Evolutionary conservation across 2,329 filamentous ascomycete species (phyloP).

Genomic region (Plectosphaerella cucumerina): DNA sequence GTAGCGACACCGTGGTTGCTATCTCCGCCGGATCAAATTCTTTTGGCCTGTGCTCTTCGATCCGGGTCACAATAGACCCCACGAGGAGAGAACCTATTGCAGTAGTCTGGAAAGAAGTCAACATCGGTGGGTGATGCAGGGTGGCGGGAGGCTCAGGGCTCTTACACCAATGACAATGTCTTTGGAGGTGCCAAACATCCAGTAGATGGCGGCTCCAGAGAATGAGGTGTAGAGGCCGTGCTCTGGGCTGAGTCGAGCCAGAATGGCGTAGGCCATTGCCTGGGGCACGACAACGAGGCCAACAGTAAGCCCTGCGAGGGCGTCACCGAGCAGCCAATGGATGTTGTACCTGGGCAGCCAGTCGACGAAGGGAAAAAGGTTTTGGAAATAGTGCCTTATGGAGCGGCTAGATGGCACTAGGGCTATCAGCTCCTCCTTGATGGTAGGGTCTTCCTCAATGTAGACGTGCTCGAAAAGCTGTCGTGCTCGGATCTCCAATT

Average conservation of each 20-base stretch:
- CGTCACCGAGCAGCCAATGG: constrained; percentile 68
- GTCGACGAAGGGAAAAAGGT: constrained; percentile 59
- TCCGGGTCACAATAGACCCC: constrained; percentile 36
- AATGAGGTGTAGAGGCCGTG: constrained; percentile 81
- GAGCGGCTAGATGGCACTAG: constrained; percentile 45
- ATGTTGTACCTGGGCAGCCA: constrained; percentile 71
- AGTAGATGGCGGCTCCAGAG: constrained; percentile 74
- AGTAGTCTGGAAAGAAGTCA: constrained; percentile 43
- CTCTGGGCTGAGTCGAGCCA: constrained; percentile 63
- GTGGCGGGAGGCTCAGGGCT: background rate
- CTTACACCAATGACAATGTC: constrained; percentile 73
- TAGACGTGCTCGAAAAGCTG: no score
- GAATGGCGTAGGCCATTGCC: constrained; percentile 72
- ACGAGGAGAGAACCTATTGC: constrained; percentile 48
- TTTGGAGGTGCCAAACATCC: constrained; percentile 80
- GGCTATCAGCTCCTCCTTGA: constrained; percentile 56
- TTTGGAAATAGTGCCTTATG: constrained; percentile 43
- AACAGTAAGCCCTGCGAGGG: constrained; percentile 61
- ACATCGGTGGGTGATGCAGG: accelerated
- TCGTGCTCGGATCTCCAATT: no score
- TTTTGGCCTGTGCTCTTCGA: constrained; percentile 28
- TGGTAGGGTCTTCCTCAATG: constrained; percentile 67
- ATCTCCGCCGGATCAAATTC: constrained; percentile 24
- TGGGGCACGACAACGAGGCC: constrained; percentile 75
- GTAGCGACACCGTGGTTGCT: constrained; percentile 42